Conservation (phyloP, 768 basidiomycete genomes). For the Termitomyces sp. region DNA sequence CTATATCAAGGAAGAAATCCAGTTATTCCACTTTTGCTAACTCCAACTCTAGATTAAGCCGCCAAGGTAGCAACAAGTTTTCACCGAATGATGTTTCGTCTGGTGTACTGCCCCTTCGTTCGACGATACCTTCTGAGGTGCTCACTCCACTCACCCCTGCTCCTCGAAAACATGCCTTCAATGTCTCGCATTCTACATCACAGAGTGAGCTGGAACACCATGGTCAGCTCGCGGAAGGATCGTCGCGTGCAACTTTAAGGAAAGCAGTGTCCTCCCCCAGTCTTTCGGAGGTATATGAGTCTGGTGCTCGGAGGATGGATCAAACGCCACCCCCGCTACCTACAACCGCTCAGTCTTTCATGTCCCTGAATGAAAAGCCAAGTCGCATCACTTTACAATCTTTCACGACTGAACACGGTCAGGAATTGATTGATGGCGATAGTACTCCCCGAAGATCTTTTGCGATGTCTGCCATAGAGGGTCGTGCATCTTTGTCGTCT, state of each 20-base stretch:
- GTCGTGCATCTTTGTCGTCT: slow-evolving; percentile 50
- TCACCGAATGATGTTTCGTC: slow-evolving; percentile 17
- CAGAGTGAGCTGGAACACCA: slow-evolving; percentile 40
- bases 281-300: slow-evolving; percentile 39
- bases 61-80: slow-evolving; percentile 21
- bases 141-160: slow-evolving; percentile 63
- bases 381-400: slow-evolving; percentile 23
- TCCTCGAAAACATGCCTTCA: slow-evolving; percentile 47
- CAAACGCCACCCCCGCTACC: slow-evolving; percentile 44
- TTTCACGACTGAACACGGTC: slow-evolving; percentile 37
- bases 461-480: slow-evolving; percentile 41
- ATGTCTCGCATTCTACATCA: slow-evolving; percentile 48
- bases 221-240: not conserved
- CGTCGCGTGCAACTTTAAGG: slow-evolving; percentile 25
- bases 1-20: slow-evolving; percentile 24
- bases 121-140: slow-evolving; percentile 58
- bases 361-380: slow-evolving; percentile 21
- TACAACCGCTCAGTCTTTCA: slow-evolving; percentile 14
- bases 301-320: slow-evolving; percentile 20
- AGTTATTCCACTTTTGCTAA: slow-evolving; percentile 17
- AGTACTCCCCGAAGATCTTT: slow-evolving; percentile 38
- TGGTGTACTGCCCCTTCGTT: slow-evolving; percentile 45
- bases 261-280: slow-evolving; percentile 50
- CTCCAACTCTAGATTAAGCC: slow-evolving; percentile 20
- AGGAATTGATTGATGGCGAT: slow-evolving; percentile 27